A percentile compares a stretch with the other conserved stretches of the same genome.
These are phyloP conservation scores for Zea luxurians DNA, from an alignment of 176 grass and related monocot genomes.

Conservation along the genomic window DNA sequence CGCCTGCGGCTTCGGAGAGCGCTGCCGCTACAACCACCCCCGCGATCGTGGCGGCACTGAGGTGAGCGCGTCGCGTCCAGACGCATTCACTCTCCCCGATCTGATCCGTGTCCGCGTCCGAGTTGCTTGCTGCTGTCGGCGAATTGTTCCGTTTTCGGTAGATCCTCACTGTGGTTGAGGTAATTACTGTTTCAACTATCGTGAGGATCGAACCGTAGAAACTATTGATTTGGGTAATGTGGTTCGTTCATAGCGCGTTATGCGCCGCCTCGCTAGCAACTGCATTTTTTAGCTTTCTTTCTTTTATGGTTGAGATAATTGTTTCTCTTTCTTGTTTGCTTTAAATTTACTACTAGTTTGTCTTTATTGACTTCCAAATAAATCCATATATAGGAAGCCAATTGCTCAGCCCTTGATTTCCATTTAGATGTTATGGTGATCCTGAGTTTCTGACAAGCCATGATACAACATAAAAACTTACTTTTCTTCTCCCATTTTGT, in stretches of 20 bases:
- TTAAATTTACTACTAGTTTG: constrained; percentile 30
- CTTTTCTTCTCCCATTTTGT: neutral
- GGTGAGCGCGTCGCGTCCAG: constrained; percentile 37
- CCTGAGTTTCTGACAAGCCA: constrained; percentile 21
- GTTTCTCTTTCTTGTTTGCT: neutral
- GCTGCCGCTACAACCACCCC: constrained; percentile 95
- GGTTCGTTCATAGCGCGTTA: constrained; percentile 30
- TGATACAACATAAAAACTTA: neutral
- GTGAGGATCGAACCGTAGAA: constrained; percentile 1
- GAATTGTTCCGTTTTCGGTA: no score
- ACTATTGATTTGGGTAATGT: constrained; percentile 32
- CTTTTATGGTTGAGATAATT: neutral
- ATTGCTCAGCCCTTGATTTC: neutral
- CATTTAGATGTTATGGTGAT: constrained; percentile 27
- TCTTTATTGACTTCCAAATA: constrained; percentile 25
- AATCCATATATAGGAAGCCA: constrained; percentile 18
- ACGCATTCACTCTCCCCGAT: neutral
- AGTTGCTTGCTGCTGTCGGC: neutral
- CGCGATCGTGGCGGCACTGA: constrained; percentile 57
- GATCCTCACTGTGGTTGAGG: neutral
- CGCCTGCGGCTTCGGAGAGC: constrained; percentile 80
- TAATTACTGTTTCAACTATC: neutral
- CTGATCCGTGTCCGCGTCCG: neutral
- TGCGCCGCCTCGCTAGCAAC: neutral
- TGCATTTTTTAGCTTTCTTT: constrained; percentile 5